Conservation (phyloP, 208 protist species). For the Kentomonas sorsogonicus region DNA sequence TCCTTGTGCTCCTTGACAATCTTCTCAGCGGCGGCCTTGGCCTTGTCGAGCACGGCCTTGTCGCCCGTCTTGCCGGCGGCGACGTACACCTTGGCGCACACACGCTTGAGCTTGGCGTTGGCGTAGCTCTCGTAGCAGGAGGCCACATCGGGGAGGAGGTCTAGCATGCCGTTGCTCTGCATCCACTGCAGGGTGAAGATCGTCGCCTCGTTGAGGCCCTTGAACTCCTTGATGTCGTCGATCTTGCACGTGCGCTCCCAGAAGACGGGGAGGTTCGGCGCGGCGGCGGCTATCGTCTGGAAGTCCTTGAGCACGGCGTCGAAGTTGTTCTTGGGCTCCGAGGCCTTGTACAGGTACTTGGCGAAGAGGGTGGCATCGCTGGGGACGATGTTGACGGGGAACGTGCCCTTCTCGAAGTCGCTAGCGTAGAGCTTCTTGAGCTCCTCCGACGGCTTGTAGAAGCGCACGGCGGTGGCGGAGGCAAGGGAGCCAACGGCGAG, state of each 20-base stretch:
- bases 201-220: constrained; percentile 66
- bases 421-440: constrained; percentile 86
- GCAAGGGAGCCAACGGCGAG: constrained; percentile 32
- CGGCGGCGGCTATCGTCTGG: constrained; percentile 52
- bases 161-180: constrained; percentile 88
- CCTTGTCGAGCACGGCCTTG: constrained; percentile 35
- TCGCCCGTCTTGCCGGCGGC: constrained; percentile 56
- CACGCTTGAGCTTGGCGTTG: constrained; percentile 81
- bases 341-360: constrained; percentile 88
- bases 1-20: constrained; percentile 60
- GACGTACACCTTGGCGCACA: constrained; percentile 80
- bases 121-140: constrained; percentile 86
- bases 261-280: constrained; percentile 78
- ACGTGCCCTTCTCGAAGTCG: constrained; percentile 78
- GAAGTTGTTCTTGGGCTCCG: constrained; percentile 54
- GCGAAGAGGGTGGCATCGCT: constrained; percentile 87
- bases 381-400: constrained; percentile 75
- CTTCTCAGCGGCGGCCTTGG: constrained; percentile 68
- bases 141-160: constrained; percentile 71
- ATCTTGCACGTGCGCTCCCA: constrained; percentile 80
- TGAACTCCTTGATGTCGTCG: constrained; percentile 72
- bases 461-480: constrained; percentile 43
- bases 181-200: constrained; percentile 89
- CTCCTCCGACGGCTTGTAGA: constrained; percentile 82
- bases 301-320: constrained; percentile 79